Conservation (phyloP, 176 grass and related monocot species). For the Avena sativa region DNA sequence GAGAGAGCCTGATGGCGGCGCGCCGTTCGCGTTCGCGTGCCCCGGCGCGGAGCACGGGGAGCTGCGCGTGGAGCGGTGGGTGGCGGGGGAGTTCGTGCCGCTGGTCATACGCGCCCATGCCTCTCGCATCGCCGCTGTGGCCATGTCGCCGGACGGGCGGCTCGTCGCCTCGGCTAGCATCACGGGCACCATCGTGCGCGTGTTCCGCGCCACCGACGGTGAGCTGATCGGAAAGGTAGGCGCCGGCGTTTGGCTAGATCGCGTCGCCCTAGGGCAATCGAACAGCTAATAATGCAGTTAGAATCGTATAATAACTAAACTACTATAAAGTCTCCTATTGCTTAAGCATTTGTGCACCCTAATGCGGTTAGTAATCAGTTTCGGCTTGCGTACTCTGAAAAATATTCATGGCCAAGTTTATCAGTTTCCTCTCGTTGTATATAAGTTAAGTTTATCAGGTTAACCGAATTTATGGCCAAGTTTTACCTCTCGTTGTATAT, state of each 20-base stretch:
- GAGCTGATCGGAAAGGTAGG: slow-evolving; percentile 52
- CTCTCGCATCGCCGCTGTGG: slow-evolving; percentile 48
- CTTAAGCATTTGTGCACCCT: neutral
- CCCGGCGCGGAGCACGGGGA: slow-evolving; percentile 55
- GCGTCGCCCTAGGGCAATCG: slow-evolving; percentile 16
- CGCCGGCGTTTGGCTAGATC: slow-evolving; percentile 41
- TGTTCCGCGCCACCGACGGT: slow-evolving; percentile 54
- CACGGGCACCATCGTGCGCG: slow-evolving; percentile 69
- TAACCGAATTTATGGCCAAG: neutral
- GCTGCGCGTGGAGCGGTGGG: slow-evolving; percentile 1
- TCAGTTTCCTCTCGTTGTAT: no score
- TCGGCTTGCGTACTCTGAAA: no score
- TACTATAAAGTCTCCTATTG: no score
- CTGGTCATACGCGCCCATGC: slow-evolving; percentile 48
- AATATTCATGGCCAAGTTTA: no score
- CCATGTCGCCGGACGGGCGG: slow-evolving; percentile 61
- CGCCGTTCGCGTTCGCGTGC: slow-evolving; percentile 59
- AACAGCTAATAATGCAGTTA: neutral
- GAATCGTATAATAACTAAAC: neutral
- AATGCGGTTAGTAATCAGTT: no score
- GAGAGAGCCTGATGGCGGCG: slow-evolving; percentile 45
- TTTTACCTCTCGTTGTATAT: no score
- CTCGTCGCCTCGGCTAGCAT: slow-evolving; percentile 70
- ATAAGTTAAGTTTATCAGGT: no score
- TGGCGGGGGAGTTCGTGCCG: neutral